Evolutionary conservation across 768 basidiomycete genomes (phyloP).

Genomic region (Mrakia gelida): DNA sequence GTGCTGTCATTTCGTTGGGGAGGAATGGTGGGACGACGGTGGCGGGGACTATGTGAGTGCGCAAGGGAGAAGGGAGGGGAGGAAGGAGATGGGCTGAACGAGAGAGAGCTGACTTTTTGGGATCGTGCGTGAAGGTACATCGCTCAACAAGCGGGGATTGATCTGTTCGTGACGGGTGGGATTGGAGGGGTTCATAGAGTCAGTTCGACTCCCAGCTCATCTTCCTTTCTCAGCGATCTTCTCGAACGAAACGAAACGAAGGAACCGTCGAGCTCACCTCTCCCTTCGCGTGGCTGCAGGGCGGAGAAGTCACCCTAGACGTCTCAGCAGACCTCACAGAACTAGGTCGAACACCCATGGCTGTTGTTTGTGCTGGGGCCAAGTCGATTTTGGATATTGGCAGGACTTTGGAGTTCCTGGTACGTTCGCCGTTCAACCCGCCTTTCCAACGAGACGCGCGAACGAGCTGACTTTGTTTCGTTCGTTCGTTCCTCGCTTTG

Average conservation of each 20-base stretch:
- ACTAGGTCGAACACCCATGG: conserved; percentile 73
- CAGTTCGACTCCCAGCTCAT: neutral
- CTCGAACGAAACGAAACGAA: too few species aligned
- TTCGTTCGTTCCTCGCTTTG: neutral
- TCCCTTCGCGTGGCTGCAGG: conserved; percentile 58
- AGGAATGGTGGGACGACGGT: conserved; percentile 64
- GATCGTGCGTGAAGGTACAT: conserved; percentile 32
- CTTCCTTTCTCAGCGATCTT: neutral
- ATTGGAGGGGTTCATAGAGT: conserved; percentile 47
- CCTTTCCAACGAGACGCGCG: too few species aligned
- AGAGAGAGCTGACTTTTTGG: neutral
- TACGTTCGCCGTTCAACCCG: conserved; percentile 29
- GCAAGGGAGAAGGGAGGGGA: neutral
- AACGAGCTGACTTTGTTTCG: too few species aligned
- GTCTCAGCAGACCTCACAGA: conserved; percentile 91
- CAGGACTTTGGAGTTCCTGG: conserved; percentile 50
- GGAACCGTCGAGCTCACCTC: conserved; percentile 1
- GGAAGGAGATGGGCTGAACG: neutral
- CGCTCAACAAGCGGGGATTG: conserved; percentile 71
- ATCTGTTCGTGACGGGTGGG: conserved; percentile 80
- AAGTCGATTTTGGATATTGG: conserved; percentile 95
- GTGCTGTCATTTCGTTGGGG: conserved; percentile 35
- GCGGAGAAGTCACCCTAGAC: conserved; percentile 79
- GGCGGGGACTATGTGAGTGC: conserved; percentile 22
- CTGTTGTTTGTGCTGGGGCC: conserved; percentile 84